Conservation (phyloP, 768 basidiomycete genomes). For the Hygrocybe coccinea region DNA sequence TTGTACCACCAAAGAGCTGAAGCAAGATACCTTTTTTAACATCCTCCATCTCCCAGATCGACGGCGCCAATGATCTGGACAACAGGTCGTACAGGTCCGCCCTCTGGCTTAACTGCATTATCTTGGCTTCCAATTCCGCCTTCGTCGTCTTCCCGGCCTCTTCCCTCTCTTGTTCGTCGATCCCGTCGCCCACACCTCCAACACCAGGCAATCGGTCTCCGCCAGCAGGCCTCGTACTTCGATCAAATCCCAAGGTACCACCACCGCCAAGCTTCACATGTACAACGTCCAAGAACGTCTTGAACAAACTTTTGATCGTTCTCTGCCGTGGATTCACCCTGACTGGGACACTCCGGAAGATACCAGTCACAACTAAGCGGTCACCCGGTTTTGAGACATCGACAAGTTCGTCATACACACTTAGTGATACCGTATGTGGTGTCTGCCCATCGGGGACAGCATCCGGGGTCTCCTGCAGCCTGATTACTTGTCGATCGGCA, state of each 20-base stretch:
- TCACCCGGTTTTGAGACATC: conserved; percentile 97
- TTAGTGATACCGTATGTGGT: conserved; percentile 93
- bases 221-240: conserved; percentile 65
- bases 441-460: conserved; percentile 98
- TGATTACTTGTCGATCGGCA: conserved; percentile 90
- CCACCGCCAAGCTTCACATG: conserved; percentile 79
- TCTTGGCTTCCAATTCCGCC: conserved; percentile 75
- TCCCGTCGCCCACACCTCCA: conserved; percentile 61
- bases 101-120: conserved; percentile 64
- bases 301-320: conserved; percentile 92
- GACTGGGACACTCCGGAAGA: conserved; percentile 94
- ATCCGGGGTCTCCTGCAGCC: conserved; percentile 96
- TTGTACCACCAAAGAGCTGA: conserved; percentile 96
- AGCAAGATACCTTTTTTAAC: conserved; percentile 97
- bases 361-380: conserved; percentile 82
- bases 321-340: conserved; percentile 89
- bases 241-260: conserved; percentile 69
- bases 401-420: conserved; percentile 97
- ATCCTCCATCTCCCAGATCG: conserved; percentile 98
- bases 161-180: conserved; percentile 56
- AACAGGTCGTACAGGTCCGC: conserved; percentile 86
- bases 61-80: conserved; percentile 82
- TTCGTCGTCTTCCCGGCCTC: conserved; percentile 42
- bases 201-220: conserved; percentile 66
- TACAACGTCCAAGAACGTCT: conserved; percentile 94